Percentiles rank a stretch among this genome's conserved stretches.
phyloP scores from a whole-genome alignment of 768 basidiomycete genomes.

The Nidularia sp. region DNA sequence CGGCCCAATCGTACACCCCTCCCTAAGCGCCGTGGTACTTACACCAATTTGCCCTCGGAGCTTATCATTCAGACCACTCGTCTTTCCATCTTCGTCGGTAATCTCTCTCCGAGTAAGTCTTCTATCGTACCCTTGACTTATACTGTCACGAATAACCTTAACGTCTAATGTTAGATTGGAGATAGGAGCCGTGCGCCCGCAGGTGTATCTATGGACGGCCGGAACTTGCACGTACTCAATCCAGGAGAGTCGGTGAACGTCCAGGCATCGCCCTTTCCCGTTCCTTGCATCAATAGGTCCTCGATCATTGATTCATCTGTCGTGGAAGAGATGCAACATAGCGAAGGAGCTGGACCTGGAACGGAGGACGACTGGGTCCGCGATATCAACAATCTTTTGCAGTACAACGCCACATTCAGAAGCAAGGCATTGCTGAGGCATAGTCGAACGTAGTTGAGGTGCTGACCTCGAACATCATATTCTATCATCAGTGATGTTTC shows the following conservation, averaged over 20 bases:
- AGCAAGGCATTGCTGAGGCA: conserved; percentile 83
- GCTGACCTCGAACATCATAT: too few relatives aligned
- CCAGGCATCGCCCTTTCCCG: conserved; percentile 81
- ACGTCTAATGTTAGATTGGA: conserved; percentile 56
- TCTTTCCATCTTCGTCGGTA: conserved; percentile 80
- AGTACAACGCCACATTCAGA: conserved; percentile 93
- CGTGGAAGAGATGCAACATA: conserved; percentile 34
- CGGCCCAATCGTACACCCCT: conserved; percentile 94
- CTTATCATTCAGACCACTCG: conserved; percentile 86
- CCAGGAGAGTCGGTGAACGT: conserved; percentile 86
- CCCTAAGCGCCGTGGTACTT: conserved; percentile 81
- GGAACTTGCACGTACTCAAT: conserved; percentile 74
- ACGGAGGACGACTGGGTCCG: conserved; percentile 95
- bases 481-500: too few relatives aligned
- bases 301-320: conserved; percentile 57
- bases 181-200: conserved; percentile 81
- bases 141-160: not conserved
- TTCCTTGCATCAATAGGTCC: conserved; percentile 89
- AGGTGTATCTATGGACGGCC: conserved; percentile 92
- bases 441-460: conserved; percentile 65
- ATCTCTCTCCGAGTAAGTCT: conserved; percentile 66
- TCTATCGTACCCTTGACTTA: not conserved
- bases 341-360: conserved; percentile 70
- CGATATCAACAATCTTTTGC: conserved; percentile 90
- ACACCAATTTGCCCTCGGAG: conserved; percentile 97